A percentile compares a stretch with the other conserved stretches of the same genome.
phyloP scores from a whole-genome alignment of 2,329 filamentous ascomycete species.

The Neoscytalidium dimidiatum region DNA sequence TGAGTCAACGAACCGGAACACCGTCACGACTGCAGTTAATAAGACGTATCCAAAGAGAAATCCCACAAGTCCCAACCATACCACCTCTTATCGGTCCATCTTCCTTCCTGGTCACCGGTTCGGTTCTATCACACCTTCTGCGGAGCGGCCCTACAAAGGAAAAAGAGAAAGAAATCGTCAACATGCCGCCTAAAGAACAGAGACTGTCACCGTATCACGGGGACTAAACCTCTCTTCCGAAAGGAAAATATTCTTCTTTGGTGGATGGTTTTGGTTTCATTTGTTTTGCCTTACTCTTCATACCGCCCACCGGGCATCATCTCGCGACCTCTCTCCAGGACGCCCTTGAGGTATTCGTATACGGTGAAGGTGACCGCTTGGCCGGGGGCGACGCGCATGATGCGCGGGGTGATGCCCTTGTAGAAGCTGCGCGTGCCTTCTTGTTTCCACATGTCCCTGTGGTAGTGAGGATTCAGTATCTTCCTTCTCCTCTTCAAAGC shows the following conservation, averaged over 20 bases:
- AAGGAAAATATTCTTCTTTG: not conserved
- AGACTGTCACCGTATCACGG: not conserved
- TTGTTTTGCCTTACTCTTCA: conserved; percentile 53
- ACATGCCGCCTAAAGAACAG: not conserved
- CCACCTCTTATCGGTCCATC: not conserved
- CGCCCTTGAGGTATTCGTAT: conserved; percentile 54
- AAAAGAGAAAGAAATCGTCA: not conserved
- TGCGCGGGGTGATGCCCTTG: conserved; percentile 96
- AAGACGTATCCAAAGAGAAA: not conserved
- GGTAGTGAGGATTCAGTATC: conserved; percentile 37
- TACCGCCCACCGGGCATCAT: conserved; percentile 49
- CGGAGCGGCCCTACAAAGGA: not conserved
- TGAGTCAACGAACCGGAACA: not conserved
- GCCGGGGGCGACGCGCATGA: conserved; percentile 96
- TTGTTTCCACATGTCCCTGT: conserved; percentile 64
- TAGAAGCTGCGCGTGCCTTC: conserved; percentile 95
- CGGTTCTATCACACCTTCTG: not conserved
- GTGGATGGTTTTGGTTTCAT: not conserved
- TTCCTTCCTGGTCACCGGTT: not conserved
- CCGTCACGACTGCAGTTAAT: not conserved
- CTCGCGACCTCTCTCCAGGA: conserved; percentile 51
- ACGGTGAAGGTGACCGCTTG: conserved; percentile 76
- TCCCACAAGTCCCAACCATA: not conserved
- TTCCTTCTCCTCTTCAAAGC: not conserved
- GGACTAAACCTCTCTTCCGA: not conserved